Evolutionary conservation across 805 yeast genomes (phyloP), one percentile per base, ranked within the genome.

Genomic region (Teunomyces pallodes): DNA sequence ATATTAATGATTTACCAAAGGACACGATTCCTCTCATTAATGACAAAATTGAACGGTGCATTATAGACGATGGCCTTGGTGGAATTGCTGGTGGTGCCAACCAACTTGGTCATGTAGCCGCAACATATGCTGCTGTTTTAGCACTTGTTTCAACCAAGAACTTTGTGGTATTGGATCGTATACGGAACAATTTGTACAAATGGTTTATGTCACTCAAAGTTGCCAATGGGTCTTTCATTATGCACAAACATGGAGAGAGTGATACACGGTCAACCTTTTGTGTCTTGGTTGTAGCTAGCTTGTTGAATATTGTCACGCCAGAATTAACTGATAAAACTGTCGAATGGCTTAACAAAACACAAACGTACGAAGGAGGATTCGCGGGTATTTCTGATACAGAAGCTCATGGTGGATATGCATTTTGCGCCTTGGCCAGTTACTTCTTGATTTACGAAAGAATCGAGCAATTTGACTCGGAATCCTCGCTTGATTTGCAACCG

Each of bases 361-460:
- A 94, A 65, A 87, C 92, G 0, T 91, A 79, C 61, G 99, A 95
- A 68, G 99, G 99, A 20, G 99, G 99, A 0, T 87, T 92, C 67
- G 90, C 91, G 1, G 96, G 96, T 1, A 74, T 75, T 16, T 94
- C 96, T 0, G 64, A 63, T 14, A 74, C 77, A 4, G 99, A 94
- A 65, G 97, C 98, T 0, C 99, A 94, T 62, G 99, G 97, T 2
- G 99, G 99, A 0, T 95, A 94, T 63, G 82, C 98, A 0, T 94
- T 81, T 64, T 94, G 99, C 70, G 96, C 92, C 0, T 71, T 87
- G 17, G 72, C 74, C 4, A 39, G 95, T 86, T 40, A 79, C 82
- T 43, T 69, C 81, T 49, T 77, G 75, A 51, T 74, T 75, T 24
- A 32, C 31, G 74, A 75, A 5, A 57, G 70, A 26, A 72, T 77